These are phyloP conservation scores for Daedaleopsis sinensis DNA, from an alignment of 768 basidiomycete species.

Conservation along the genomic window DNA sequence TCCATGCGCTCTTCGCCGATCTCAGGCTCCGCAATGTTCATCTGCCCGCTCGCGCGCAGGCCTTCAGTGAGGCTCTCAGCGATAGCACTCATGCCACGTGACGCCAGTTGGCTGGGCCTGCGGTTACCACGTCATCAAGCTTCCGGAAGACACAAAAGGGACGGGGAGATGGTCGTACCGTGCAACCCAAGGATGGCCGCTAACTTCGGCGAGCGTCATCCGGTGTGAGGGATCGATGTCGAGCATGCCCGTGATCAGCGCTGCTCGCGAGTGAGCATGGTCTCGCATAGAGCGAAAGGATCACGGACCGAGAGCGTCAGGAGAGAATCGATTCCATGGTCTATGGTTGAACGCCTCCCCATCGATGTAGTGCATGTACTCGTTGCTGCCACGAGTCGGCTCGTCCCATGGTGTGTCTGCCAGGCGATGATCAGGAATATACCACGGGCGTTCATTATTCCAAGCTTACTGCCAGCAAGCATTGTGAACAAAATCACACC, in stretches of 20 bases:
- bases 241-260: conserved; percentile 74
- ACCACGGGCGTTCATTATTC: conserved; percentile 10
- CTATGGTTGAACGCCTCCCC: conserved; percentile 73
- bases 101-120: conserved; percentile 73
- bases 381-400: conserved; percentile 76
- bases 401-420: conserved; percentile 98
- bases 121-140: neutral
- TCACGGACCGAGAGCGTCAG: conserved; percentile 62
- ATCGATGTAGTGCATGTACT: conserved; percentile 74
- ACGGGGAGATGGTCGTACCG: conserved; percentile 46
- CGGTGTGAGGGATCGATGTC: conserved; percentile 70
- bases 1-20: conserved; percentile 38
- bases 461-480: conserved; percentile 79
- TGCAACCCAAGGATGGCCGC: conserved; percentile 72
- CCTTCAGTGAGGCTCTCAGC: conserved; percentile 73
- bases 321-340: conserved; percentile 78
- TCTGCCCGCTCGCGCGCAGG: conserved; percentile 71
- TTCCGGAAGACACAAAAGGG: neutral
- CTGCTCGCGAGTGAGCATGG: conserved; percentile 40
- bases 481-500: conserved; percentile 94
- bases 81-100: conserved; percentile 51
- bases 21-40: conserved; percentile 69
- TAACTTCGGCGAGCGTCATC: conserved; percentile 61
- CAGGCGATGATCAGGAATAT: neutral
- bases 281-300: neutral